Evolutionary conservation across 768 basidiomycete species (phyloP).

Genomic region (Termitomyces sp.): DNA sequence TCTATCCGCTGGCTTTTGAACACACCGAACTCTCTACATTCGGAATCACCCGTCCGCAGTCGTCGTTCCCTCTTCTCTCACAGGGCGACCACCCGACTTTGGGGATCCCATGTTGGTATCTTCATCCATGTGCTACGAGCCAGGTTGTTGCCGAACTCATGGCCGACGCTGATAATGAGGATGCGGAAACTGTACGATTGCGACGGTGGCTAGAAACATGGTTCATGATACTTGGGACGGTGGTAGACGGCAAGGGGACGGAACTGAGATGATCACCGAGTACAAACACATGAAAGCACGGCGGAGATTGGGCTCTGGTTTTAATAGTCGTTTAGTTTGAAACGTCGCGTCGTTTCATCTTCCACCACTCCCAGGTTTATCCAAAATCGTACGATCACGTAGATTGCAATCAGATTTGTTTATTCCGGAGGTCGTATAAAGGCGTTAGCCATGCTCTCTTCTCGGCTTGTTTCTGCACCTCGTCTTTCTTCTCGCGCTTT

Average conservation of each 20-base stretch:
- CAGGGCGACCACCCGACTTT: constrained; percentile 84
- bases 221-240: constrained; percentile 68
- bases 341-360: background rate
- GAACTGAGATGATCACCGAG: background rate
- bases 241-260: constrained; percentile 45
- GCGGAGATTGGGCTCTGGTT: constrained; percentile 12
- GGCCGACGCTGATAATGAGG: constrained; percentile 25
- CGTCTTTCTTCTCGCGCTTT: constrained; percentile 31
- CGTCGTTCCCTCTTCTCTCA: constrained; percentile 71
- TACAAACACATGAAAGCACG: constrained; percentile 14
- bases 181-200: constrained; percentile 19
- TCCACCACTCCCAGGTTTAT: constrained; percentile 19
- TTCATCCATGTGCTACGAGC: constrained; percentile 83
- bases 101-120: constrained; percentile 72
- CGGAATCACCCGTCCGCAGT: constrained; percentile 43
- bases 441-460: constrained; percentile 37
- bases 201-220: constrained; percentile 65
- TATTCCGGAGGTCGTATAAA: constrained; percentile 23
- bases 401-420: constrained; percentile 18
- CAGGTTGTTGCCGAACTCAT: constrained; percentile 65
- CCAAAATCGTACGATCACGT: constrained; percentile 30
- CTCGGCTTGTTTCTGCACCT: constrained; percentile 32
- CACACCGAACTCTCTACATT: constrained; percentile 43
- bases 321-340: constrained; percentile 1
- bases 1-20: constrained; percentile 43